A percentile compares a stretch with the other conserved stretches of the same genome.
phyloP scores from a whole-genome alignment of 2,329 filamentous ascomycete genomes.

The Oidium heveae region DNA sequence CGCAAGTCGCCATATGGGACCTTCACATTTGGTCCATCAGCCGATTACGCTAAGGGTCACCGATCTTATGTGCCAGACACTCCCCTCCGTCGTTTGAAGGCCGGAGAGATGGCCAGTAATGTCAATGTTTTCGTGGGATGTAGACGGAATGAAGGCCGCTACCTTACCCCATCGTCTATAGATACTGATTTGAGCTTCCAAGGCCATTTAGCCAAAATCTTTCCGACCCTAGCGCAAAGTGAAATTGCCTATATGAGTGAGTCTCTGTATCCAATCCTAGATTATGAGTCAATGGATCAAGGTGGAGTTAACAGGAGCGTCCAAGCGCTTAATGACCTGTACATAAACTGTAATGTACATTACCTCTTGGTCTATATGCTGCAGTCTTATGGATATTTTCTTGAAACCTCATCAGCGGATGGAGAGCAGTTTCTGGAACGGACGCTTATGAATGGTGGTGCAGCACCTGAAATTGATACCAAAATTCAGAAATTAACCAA shows the following conservation, averaged over 20 bases:
- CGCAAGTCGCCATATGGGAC: not conserved
- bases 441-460: not conserved
- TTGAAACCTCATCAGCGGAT: not conserved
- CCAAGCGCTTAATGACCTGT: not conserved
- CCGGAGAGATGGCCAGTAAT: not conserved
- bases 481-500: not conserved
- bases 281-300: not conserved
- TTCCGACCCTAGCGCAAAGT: not conserved
- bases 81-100: not conserved
- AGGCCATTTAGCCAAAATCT: not conserved
- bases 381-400: not conserved
- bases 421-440: not conserved
- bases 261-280: not conserved
- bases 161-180: not conserved
- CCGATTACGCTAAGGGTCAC: not conserved
- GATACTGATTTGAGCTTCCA: not conserved
- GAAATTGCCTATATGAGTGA: not conserved
- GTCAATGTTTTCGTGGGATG: not conserved
- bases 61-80: not conserved
- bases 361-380: not conserved
- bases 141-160: slow-evolving; percentile 1
- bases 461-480: not conserved
- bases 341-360: not conserved
- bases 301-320: not conserved
- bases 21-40: not conserved